These are phyloP conservation scores for Coemansia pectinata DNA, from an alignment of 192 early-diverging fungal genomes.

Conservation along the genomic window DNA sequence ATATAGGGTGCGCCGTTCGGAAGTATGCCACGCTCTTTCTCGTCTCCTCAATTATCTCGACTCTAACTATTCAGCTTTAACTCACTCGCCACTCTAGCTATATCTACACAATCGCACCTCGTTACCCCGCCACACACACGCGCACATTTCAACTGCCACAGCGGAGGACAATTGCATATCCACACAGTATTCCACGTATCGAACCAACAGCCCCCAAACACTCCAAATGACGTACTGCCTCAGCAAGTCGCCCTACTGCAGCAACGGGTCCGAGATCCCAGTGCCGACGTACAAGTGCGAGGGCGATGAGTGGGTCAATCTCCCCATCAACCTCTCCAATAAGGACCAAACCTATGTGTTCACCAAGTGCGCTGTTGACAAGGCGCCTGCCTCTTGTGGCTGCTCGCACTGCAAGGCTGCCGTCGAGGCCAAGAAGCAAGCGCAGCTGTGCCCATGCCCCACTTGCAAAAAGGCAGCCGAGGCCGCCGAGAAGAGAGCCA, in stretches of 20 bases:
- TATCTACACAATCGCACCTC: neutral
- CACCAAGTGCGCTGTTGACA: slow-evolving; percentile 37
- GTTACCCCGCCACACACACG: neutral
- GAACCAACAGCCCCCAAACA: neutral
- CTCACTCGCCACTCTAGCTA: neutral
- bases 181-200: neutral
- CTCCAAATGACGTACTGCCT: slow-evolving; percentile 47
- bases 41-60: neutral
- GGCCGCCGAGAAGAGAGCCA: slow-evolving; percentile 39
- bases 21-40: neutral
- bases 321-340: slow-evolving; percentile 51
- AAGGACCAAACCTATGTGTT: slow-evolving; percentile 52
- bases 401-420: slow-evolving; percentile 40
- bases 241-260: slow-evolving; percentile 49
- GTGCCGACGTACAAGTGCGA: slow-evolving; percentile 53
- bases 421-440: slow-evolving; percentile 34
- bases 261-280: slow-evolving; percentile 34
- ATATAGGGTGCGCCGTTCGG: slow-evolving; percentile 9
- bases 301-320: slow-evolving; percentile 52
- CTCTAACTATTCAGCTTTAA: slow-evolving; percentile 2
- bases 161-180: neutral
- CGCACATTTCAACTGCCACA: neutral
- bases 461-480: slow-evolving; percentile 37
- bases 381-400: slow-evolving; percentile 32
- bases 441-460: slow-evolving; percentile 29